Conservation (phyloP, 306 rosid genomes). For the Quercus glauca region DNA sequence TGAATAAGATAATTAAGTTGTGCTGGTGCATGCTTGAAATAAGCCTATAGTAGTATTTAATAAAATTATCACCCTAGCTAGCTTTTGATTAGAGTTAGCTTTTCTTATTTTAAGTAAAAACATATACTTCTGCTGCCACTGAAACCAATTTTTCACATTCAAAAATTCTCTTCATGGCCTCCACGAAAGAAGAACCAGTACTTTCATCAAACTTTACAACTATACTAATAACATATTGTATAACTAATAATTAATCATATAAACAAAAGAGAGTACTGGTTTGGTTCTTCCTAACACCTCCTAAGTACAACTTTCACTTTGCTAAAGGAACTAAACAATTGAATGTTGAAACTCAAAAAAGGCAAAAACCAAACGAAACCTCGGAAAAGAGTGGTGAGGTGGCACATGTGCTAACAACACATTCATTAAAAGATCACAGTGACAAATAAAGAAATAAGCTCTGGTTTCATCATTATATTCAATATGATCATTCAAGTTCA, state of each 20-base stretch:
- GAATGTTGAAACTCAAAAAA: neutral
- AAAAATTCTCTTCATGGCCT: neutral
- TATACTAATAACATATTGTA: neutral
- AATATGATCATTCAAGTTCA: neutral
- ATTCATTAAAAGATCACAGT: slow-evolving; percentile 24
- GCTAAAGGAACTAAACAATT: neutral
- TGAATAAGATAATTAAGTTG: no score
- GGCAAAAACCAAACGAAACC: neutral
- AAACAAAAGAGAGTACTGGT: neutral
- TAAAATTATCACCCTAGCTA: neutral
- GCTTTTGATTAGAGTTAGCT: neutral
- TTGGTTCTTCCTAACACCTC: neutral
- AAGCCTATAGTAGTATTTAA: no score
- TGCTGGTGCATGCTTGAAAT: no score
- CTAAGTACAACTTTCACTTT: neutral
- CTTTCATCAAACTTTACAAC: neutral
- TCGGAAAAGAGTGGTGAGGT: neutral
- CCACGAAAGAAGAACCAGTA: neutral
- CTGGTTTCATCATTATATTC: slow-evolving; percentile 42
- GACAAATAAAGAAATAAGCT: slow-evolving; percentile 11
- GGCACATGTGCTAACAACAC: slow-evolving; percentile 29
- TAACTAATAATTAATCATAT: no score
- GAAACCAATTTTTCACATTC: neutral
- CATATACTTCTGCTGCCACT: neutral
- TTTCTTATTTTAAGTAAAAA: neutral